Percentiles rank a stretch among this genome's conserved stretches.
phyloP scores from a whole-genome alignment of 1,284 basidiomycete species.

The Cryptococcus sp. region DNA sequence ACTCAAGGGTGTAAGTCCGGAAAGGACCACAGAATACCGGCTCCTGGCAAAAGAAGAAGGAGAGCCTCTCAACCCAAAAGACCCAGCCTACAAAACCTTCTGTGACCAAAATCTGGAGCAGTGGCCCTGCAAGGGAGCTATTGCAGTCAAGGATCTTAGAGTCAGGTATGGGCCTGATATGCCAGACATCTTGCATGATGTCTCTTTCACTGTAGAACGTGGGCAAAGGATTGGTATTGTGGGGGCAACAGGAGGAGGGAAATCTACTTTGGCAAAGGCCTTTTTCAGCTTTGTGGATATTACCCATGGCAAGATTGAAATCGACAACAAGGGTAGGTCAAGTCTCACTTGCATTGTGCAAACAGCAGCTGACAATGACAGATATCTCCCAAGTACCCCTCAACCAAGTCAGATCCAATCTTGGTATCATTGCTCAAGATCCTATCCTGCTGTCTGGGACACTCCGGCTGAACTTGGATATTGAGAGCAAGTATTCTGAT shows the following conservation, averaged over 20 bases:
- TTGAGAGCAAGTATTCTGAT: slow-evolving; percentile 30
- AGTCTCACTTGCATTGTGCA: background rate
- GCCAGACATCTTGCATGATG: slow-evolving; percentile 48
- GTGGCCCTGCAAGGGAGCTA: slow-evolving; percentile 47
- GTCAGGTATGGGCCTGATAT: slow-evolving; percentile 47
- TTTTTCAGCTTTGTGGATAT: slow-evolving; percentile 36
- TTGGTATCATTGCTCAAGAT: slow-evolving; percentile 40
- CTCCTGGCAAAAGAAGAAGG: slow-evolving; percentile 46
- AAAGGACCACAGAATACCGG: slow-evolving; percentile 63
- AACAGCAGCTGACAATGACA: background rate
- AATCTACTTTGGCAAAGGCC: slow-evolving; percentile 38
- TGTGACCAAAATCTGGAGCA: slow-evolving; percentile 42
- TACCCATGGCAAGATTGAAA: slow-evolving; percentile 26
- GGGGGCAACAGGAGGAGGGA: slow-evolving; percentile 48
- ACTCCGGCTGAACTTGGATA: slow-evolving; percentile 43
- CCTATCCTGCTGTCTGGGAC: slow-evolving; percentile 42
- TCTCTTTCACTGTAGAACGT: slow-evolving; percentile 47
- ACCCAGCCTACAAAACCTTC: background rate
- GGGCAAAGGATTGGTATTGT: slow-evolving; percentile 51
- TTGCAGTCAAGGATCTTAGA: slow-evolving; percentile 44
- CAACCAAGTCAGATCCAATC: slow-evolving; percentile 22
- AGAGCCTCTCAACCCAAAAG: background rate
- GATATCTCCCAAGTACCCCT: slow-evolving; percentile 27
- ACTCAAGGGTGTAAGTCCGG: slow-evolving; percentile 49
- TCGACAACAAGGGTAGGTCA: slow-evolving; percentile 26